A percentile compares a stretch with the other conserved stretches of the same genome.
phyloP scores from a whole-genome alignment of 371 early-diverging fungal species.

The Parasitella parasitica region DNA sequence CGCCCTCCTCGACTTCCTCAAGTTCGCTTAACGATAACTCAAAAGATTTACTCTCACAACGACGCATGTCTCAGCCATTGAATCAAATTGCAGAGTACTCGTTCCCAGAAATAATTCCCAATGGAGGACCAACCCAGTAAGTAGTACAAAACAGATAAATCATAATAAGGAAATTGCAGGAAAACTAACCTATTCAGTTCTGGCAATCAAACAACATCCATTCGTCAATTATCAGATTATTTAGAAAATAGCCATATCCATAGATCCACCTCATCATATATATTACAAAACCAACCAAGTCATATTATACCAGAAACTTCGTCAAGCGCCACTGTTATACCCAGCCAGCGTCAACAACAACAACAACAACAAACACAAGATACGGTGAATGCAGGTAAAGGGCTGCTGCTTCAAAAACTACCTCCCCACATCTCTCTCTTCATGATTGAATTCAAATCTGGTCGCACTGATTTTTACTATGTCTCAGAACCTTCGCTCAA shows the following conservation, averaged over 20 bases:
- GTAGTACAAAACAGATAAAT: slow-evolving; percentile 10
- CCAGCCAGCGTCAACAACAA: neutral
- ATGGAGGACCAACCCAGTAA: slow-evolving; percentile 12
- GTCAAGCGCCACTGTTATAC: neutral
- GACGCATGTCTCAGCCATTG: slow-evolving; percentile 17
- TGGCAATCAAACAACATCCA: neutral
- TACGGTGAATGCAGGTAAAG: slow-evolving; percentile 32
- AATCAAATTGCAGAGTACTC: slow-evolving; percentile 9
- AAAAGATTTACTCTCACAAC: slow-evolving; percentile 14
- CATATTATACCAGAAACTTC: slow-evolving; percentile 10
- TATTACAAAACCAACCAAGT: neutral
- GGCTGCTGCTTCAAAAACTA: slow-evolving; percentile 47
- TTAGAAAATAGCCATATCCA: neutral
- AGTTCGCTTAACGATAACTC: neutral
- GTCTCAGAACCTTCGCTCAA: slow-evolving; percentile 43
- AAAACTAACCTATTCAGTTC: neutral
- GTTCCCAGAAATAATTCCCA: slow-evolving; percentile 20
- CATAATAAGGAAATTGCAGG: slow-evolving; percentile 6
- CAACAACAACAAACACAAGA: neutral
- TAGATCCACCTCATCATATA: slow-evolving; percentile 1
- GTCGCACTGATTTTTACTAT: slow-evolving; percentile 86
- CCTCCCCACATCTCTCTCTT: slow-evolving; percentile 64
- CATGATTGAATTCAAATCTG: slow-evolving; percentile 90
- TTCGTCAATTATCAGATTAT: neutral
- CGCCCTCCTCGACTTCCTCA: neutral